Percentiles rank a stretch among this genome's conserved stretches.
phyloP scores from a whole-genome alignment of 768 basidiomycete species.

The Russula abietina region DNA sequence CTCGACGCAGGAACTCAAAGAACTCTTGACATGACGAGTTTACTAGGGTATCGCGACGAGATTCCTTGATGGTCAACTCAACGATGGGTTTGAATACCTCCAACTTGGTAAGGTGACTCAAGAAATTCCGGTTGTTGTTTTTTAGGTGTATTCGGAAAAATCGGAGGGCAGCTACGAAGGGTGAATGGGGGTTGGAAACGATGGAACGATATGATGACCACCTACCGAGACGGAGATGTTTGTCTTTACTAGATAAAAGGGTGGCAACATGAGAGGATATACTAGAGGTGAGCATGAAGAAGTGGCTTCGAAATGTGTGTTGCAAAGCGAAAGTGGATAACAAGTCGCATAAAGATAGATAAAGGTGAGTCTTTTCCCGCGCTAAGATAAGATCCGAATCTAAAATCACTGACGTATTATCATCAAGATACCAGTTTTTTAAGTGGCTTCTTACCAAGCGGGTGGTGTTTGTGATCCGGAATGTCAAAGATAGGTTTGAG shows the following conservation, averaged over 20 bases:
- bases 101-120: conserved; percentile 72
- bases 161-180: conserved; percentile 71
- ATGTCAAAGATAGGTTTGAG: conserved; percentile 74
- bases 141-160: conserved; percentile 84
- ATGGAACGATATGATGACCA: conserved; percentile 24
- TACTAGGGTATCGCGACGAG: conserved; percentile 82
- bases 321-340: conserved; percentile 82
- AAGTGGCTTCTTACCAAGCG: conserved; percentile 25
- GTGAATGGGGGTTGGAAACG: conserved; percentile 4
- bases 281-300: conserved; percentile 77
- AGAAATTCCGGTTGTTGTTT: conserved; percentile 71
- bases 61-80: conserved; percentile 77
- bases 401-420: conserved; percentile 27
- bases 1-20: conserved; percentile 86
- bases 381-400: conserved; percentile 51
- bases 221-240: conserved; percentile 88
- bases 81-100: conserved; percentile 80
- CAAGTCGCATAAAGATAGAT: conserved; percentile 85
- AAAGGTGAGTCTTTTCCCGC: conserved; percentile 75
- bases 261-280: conserved; percentile 69
- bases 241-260: conserved; percentile 77
- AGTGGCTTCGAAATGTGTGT: conserved; percentile 89
- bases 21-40: conserved; percentile 95
- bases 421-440: not conserved
- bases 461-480: conserved; percentile 52